These are phyloP conservation scores for Suillus tomentosus DNA, from an alignment of 768 basidiomycete species.

Conservation along the genomic window DNA sequence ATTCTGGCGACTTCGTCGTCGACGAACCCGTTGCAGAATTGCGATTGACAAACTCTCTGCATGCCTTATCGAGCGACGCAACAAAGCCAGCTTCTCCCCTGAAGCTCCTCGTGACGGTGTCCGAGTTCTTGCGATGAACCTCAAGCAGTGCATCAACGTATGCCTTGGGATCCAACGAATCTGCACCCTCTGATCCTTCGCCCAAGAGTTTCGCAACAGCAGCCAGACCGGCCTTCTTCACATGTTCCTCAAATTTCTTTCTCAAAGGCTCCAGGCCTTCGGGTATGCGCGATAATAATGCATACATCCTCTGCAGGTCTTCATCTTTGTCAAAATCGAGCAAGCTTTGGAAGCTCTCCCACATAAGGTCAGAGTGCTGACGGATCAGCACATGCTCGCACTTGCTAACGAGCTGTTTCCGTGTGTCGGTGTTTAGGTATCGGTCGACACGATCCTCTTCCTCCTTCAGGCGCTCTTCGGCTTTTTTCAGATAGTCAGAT, in stretches of 20 bases:
- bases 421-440: conserved; percentile 87
- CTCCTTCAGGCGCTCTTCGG: conserved; percentile 88
- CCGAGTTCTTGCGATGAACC: conserved; percentile 89
- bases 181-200: conserved; percentile 53
- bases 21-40: conserved; percentile 89
- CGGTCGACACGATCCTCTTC: conserved; percentile 95
- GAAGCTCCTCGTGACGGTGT: conserved; percentile 87
- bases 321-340: conserved; percentile 94
- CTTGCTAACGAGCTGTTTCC: conserved; percentile 74
- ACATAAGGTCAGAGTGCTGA: conserved; percentile 81
- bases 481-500: conserved; percentile 94
- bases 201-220: conserved; percentile 74
- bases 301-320: conserved; percentile 94
- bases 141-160: conserved; percentile 93
- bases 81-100: conserved; percentile 92
- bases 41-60: conserved; percentile 91
- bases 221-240: conserved; percentile 84
- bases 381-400: conserved; percentile 94
- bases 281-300: conserved; percentile 85
- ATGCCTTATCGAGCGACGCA: conserved; percentile 91
- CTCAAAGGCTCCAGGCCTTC: conserved; percentile 90
- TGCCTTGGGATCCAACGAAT: conserved; percentile 83
- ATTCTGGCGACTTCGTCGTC: conserved; percentile 84
- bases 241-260: conserved; percentile 93
- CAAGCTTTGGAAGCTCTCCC: conserved; percentile 88